Evolutionary conservation across 2,329 filamentous ascomycete species (phyloP).

Genomic region (Aspergillus candidus): DNA sequence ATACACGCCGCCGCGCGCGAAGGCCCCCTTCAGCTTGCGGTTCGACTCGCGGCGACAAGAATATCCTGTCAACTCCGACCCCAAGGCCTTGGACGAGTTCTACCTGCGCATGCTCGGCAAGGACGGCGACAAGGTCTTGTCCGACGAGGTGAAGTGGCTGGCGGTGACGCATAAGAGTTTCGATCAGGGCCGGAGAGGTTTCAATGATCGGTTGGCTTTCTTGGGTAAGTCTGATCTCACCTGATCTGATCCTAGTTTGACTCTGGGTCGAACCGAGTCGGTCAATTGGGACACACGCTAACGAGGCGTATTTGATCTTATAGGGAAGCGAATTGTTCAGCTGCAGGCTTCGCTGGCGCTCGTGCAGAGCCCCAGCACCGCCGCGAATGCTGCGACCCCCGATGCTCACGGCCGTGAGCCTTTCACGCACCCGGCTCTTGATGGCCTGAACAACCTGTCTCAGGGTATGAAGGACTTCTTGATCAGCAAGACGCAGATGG

Average conservation of each 20-base stretch:
- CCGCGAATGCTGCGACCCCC: slow-evolving; percentile 23
- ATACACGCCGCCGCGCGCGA: slow-evolving; percentile 63
- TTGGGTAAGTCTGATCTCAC: slow-evolving; percentile 55
- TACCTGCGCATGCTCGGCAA: slow-evolving; percentile 71
- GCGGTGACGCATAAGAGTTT: slow-evolving; percentile 98
- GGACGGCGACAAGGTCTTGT: slow-evolving; percentile 65
- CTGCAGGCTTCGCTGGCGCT: slow-evolving; percentile 60
- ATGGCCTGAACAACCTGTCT: slow-evolving; percentile 67
- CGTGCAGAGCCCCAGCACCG: slow-evolving; percentile 42
- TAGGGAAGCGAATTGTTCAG: slow-evolving; percentile 59
- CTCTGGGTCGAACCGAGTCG: neutral
- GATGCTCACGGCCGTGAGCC: slow-evolving; percentile 56
- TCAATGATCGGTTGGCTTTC: slow-evolving; percentile 89
- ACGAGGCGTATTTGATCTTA: slow-evolving; percentile 3
- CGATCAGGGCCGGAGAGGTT: slow-evolving; percentile 87
- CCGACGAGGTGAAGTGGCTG: slow-evolving; percentile 93
- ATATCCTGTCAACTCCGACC: slow-evolving; percentile 69
- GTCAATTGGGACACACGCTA: neutral
- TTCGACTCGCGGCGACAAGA: slow-evolving; percentile 27
- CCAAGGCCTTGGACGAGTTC: slow-evolving; percentile 65
- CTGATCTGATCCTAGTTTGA: neutral
- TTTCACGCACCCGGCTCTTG: slow-evolving; percentile 64
- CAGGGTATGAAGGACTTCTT: slow-evolving; percentile 54
- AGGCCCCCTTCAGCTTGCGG: slow-evolving; percentile 54
- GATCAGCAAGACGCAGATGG: slow-evolving; percentile 60